Percentiles rank a stretch among this genome's conserved stretches.
Conservation (phyloP, 768 basidiomycete species). For the Boletus subcaerulescens region DNA sequence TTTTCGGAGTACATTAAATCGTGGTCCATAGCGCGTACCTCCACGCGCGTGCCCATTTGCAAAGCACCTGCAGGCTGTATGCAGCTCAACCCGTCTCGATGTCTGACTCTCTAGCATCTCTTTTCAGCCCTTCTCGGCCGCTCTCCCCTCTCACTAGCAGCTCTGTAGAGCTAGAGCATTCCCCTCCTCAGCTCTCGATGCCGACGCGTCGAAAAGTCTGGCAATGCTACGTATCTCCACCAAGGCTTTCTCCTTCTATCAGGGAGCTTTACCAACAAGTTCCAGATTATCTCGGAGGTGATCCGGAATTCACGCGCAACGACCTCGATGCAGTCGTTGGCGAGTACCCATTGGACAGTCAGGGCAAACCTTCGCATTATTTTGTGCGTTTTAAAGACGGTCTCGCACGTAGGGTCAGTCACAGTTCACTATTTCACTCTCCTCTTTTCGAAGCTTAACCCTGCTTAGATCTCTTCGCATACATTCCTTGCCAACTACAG, state of each 20-base stretch:
- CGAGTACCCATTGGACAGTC: slow-evolving; percentile 38
- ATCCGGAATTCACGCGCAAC: slow-evolving; percentile 29
- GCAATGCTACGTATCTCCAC: slow-evolving; percentile 38
- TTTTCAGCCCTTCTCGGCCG: slow-evolving; percentile 11
- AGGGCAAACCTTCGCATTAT: slow-evolving; percentile 45
- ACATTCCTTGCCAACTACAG: slow-evolving; percentile 38
- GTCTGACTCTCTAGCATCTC: slow-evolving; percentile 17
- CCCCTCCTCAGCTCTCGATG: slow-evolving; percentile 4
- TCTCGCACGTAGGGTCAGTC: slow-evolving; percentile 54
- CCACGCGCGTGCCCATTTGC: slow-evolving; percentile 6
- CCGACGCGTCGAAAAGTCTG: slow-evolving; percentile 10
- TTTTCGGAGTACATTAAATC: too few species aligned
- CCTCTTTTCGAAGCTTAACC: neutral
- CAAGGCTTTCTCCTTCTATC: slow-evolving; percentile 35
- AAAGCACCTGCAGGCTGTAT: neutral
- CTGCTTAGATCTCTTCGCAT: slow-evolving; percentile 41
- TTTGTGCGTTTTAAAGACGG: slow-evolving; percentile 59
- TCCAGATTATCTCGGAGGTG: slow-evolving; percentile 33
- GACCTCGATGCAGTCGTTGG: slow-evolving; percentile 54
- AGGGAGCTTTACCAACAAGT: slow-evolving; percentile 42
- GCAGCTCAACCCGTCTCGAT: slow-evolving; percentile 9
- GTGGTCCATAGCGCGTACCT: slow-evolving; percentile 8
- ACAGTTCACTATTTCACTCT: neutral
- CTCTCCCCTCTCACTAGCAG: slow-evolving; percentile 15
- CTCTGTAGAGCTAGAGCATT: slow-evolving; percentile 7